Base-by-base conservation (phyloP, 1,284 basidiomycete genomes). In the Pseudozyma sp. region DNA sequence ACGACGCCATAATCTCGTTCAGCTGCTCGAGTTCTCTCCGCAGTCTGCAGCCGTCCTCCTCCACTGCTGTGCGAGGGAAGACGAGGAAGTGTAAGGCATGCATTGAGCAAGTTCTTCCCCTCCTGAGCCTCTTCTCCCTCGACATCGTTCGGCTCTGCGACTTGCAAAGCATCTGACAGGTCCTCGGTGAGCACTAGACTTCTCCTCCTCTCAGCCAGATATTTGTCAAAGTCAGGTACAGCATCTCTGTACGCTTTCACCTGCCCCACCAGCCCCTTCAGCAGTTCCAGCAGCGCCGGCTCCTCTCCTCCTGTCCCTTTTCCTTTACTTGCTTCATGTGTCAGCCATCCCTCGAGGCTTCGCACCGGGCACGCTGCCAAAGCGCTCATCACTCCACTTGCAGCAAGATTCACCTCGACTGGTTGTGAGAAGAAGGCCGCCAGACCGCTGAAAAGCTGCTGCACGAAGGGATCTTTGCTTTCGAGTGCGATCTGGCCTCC, bases 121-220 rank as follows among this genome's bases (percentile, higher is more conserved):
- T 43, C 56, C 13, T 51, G 19, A 18, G 16, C 19, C 25, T 47
- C 51, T 3, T 42, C 50, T 5, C 48, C 57, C 9, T 49, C 55
- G 14, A 54, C 59, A 1, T 21, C 44, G 16, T 36, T 35, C 3
- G 51, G n/a, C 7, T 64, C 68, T 31, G 39, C 59, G 13, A 79
- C 48, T 7, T 76, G 72, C n/a, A 98, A 87, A 1, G 95, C 95
- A 80, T 97, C 96, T 18, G 91, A 93, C 36, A 97, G 86, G 82
- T 96, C 95, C 85, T 97, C 95, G 1, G 92, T 92, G 85, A 96
- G 97, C 25, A 97, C 87, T 18, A 99, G 87, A 3, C 95, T 95
- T 81, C 92, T 91, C 40, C 96, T 88, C 34, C 96, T 90, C 85
- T 98, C 94, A 1, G 90, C 85, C 3, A 99, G 89, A 78, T 90